Conservation (phyloP, 108 stramenopile species). For the Skeletonema costatum region DNA sequence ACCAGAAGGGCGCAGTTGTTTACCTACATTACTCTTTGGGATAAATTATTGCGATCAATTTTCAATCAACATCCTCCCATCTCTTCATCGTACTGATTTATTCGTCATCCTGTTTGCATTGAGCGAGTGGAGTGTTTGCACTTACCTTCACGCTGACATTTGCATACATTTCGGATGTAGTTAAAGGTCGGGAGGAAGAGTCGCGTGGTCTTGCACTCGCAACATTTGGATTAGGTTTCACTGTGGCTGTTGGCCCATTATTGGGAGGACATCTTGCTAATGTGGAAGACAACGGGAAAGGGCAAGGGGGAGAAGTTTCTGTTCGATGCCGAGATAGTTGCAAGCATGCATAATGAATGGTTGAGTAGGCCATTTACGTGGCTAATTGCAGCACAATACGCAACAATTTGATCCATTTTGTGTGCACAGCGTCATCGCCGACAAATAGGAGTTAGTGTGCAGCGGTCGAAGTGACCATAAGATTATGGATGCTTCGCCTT, state of each 20-base stretch:
- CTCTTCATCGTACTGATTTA: conserved; percentile 38
- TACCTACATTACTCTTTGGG: not conserved
- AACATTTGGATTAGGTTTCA: conserved; percentile 93
- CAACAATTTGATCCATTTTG: no score
- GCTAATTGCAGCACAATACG: no score
- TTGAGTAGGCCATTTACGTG: no score
- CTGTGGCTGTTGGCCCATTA: conserved; percentile 87
- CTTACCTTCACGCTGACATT: conserved; percentile 97
- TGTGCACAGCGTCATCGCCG: no score
- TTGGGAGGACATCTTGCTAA: conserved; percentile 92
- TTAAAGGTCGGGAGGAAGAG: conserved; percentile 80
- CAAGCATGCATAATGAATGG: no score
- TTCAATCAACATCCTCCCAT: not conserved
- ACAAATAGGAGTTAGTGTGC: no score
- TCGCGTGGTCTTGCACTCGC: conserved; percentile 97
- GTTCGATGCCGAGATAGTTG: no score
- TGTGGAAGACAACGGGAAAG: conserved; percentile 24
- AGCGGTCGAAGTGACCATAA: no score
- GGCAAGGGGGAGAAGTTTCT: conserved; percentile 50
- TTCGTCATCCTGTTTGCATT: conserved; percentile 80
- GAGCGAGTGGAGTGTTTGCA: conserved; percentile 83
- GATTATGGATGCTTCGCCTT: no score
- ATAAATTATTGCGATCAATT: not conserved
- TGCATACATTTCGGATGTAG: conserved; percentile 96
- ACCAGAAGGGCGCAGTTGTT: conserved; percentile 8